phyloP scores from a whole-genome alignment of 2,329 filamentous ascomycete species.

The Curvularia verruculosa region DNA sequence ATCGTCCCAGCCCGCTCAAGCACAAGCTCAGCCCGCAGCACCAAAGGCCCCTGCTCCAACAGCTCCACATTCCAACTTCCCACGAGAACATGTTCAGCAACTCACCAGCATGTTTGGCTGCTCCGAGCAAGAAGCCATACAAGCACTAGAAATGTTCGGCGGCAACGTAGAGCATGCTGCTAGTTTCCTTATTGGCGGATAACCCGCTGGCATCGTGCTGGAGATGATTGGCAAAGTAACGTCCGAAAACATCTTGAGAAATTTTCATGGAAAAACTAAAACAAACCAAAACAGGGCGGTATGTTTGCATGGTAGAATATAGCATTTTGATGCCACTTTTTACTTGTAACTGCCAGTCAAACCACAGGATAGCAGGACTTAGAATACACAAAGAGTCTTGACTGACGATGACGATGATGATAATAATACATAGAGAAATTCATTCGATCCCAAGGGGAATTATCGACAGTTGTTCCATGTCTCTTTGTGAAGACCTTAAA shows the following conservation, averaged over 20 bases:
- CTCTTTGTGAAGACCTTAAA: too few species aligned
- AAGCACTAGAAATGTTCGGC: constrained; percentile 79
- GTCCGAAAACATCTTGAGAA: neutral
- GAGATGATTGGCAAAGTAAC: neutral
- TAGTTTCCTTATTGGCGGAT: constrained; percentile 68
- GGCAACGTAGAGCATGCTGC: constrained; percentile 92
- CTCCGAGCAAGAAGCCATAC: constrained; percentile 74
- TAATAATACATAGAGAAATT: neutral
- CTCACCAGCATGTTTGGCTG: constrained; percentile 77
- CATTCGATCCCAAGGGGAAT: neutral
- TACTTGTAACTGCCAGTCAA: neutral
- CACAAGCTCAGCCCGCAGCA: constrained; percentile 22
- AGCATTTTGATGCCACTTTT: neutral
- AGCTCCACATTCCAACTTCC: constrained; percentile 47
- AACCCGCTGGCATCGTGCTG: neutral
- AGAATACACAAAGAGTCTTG: neutral
- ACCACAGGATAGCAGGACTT: neutral
- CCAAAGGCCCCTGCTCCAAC: constrained; percentile 23
- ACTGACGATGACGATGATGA: neutral
- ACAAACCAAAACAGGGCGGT: too few species aligned
- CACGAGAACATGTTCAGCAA: constrained; percentile 73
- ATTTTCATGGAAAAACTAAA: too few species aligned
- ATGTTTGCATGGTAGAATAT: too few species aligned
- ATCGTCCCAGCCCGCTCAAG: constrained; percentile 14
- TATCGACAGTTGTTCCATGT: too few species aligned